Base-by-base conservation (phyloP, 257 asterid species). In the Nicotiana obtusifolia region DNA sequence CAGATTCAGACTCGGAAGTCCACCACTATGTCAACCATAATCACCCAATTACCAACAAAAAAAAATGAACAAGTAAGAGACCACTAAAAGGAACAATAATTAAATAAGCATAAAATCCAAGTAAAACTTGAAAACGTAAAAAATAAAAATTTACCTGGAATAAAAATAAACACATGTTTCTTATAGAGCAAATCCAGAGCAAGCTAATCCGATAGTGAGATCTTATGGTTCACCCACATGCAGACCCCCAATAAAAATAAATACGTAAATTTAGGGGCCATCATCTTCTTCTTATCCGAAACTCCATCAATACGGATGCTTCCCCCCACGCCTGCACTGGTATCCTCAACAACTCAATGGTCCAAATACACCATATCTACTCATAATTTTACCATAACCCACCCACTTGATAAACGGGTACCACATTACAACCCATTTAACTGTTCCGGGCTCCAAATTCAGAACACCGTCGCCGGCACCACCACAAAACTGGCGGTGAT, bases 391-490 rank as follows among this genome's bases (percentile, higher is more conserved):
- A 41, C 22, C 59, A 78, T 30, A 52, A 33, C 19, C 30, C 52
- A 33, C 49, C 64, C 33, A 78, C 53, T 4, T 33, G 10, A 20
- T n/a, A 35, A 35, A 17, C 31, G 64, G 64, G 22, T 7, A 62
- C 64, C 82, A 64, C 62, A 80, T 80, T 64, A 16, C 49, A 19
- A 80, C 82, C 82, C 62, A 26, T 16, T 61, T 68, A 26, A 33
- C 16, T 67, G 4, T 65, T 31, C n/a, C 7, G 16, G 52, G 59
- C 6, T 53, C 59, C 5, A 16, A 1, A 53, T 13, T 53, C n/a
- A 53, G n/a, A 53, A 53, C 59, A 2, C 19, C 59, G n/a, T 66
- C 52, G 20, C 53, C 28, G 16, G 76, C 53, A 33, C 77, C 57
- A 41, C 77, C 77, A 71, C 13, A 44, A 44, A 44, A 71, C 22